These are phyloP conservation scores for Phyllosticta ampelicida DNA, from an alignment of 2,329 filamentous ascomycete species.

Conservation along the genomic window DNA sequence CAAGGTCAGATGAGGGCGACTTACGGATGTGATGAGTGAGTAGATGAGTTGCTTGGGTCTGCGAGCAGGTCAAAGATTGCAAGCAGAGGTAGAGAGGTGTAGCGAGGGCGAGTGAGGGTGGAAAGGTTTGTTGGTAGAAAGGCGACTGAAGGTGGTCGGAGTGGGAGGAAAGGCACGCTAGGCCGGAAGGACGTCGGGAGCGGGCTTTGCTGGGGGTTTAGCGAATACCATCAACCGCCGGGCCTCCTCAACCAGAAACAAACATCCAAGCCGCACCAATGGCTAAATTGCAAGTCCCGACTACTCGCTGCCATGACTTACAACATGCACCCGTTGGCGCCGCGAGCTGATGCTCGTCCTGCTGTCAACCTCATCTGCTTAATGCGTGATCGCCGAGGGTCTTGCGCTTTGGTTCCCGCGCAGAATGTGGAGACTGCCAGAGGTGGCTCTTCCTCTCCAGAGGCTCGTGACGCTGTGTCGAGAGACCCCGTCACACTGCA, in stretches of 20 bases:
- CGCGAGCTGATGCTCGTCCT: neutral
- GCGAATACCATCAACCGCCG: conserved; percentile 7
- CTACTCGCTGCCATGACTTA: neutral
- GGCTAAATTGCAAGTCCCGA: neutral
- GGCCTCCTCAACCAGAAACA: conserved; percentile 7
- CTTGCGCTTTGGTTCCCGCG: conserved; percentile 6
- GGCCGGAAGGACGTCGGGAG: conserved; percentile 3
- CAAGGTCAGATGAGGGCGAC: neutral
- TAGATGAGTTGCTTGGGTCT: neutral
- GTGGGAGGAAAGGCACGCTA: conserved; percentile 5
- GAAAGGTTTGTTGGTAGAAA: neutral
- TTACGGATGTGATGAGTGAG: conserved; percentile 1
- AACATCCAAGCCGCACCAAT: conserved; percentile 5
- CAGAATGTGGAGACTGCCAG: conserved; percentile 4
- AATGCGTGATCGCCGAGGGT: neutral
- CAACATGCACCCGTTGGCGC: neutral
- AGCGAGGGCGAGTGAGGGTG: neutral
- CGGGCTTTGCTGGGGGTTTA: neutral
- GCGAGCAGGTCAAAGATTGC: neutral
- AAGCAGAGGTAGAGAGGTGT: neutral
- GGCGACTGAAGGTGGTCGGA: neutral
- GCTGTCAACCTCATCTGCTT: neutral
- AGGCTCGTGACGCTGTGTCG: conserved; percentile 7
- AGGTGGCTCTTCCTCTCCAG: neutral
- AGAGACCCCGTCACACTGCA: conserved; percentile 3